These are phyloP conservation scores for Thelonectria discophora DNA, from an alignment of 2,329 filamentous ascomycete species.

Conservation along the genomic window DNA sequence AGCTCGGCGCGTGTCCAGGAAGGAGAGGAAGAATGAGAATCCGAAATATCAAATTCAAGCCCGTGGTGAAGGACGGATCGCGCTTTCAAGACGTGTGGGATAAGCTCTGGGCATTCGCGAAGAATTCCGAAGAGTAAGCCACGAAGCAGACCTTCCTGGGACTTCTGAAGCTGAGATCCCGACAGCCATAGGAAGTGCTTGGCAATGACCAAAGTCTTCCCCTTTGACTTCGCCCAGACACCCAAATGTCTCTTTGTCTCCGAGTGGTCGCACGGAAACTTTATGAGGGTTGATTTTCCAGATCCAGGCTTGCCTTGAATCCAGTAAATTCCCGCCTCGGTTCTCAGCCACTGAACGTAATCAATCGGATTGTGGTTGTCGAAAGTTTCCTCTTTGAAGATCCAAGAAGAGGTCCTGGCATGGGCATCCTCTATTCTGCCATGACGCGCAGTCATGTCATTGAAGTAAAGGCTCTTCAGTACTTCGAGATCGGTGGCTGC, in stretches of 20 bases:
- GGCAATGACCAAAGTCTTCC: neutral
- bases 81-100: neutral
- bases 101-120: neutral
- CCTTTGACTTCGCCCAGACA: neutral
- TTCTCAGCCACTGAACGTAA: neutral
- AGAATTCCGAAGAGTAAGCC: neutral
- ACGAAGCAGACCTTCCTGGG: neutral
- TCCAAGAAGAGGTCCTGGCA: neutral
- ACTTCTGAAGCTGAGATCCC: neutral
- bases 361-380: neutral
- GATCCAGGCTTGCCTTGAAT: conserved; percentile 56
- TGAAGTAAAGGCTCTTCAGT: neutral
- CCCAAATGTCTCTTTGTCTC: neutral
- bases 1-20: neutral
- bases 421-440: neutral
- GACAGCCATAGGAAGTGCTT: neutral
- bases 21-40: too few species aligned
- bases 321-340: conserved; percentile 51
- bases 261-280: conserved; percentile 36
- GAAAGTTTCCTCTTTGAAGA: neutral
- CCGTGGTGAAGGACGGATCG: too few species aligned
- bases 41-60: too few species aligned
- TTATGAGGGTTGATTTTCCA: conserved; percentile 58
- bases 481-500: neutral
- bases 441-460: neutral